Evolutionary conservation across 2,329 filamentous ascomycete species (phyloP), one percentile per base, ranked within the genome.

Genomic region (Trichoderma arundinaceum): DNA sequence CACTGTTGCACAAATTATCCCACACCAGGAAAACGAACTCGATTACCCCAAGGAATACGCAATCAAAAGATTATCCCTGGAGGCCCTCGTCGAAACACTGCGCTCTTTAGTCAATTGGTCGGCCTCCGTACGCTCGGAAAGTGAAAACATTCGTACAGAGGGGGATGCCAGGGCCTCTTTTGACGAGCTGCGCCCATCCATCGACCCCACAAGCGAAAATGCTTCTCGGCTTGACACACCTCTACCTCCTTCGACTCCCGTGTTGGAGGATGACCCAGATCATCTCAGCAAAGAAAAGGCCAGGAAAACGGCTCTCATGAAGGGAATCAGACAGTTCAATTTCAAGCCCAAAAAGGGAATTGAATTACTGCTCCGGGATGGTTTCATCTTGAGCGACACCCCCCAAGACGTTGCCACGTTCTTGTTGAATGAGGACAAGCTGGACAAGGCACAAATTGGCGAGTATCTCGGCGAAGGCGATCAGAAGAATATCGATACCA

Each of bases 311-410:
- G 95, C 95, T 0, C 80, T 98, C 67, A 91, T 89, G 60, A 95
- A 96, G 72, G 94, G 91, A 1, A 90, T 97, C 63, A 88, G 90
- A 57, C 90, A 92, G 68, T 99, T 99, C 84, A 99, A 99, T 76
- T 97, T 94, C 82, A 99, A 99, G 77, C 93, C 96, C 0, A 99
- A 99, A 78, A 88, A 91, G 66, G 96, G 95, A 6, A 87, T 99
- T 74, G 97, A 97, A 75, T 80, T 90, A 15, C 79, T 99, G 17
- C 75, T 98, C 12, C 85, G 91, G 32, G 91, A 96, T 69, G 92
- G 92, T 0, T 97, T 99, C 76, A 97, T 99, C 66, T 79, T 86
- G 1, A 94, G 90, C 64, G 87, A 94, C 61, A 86, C 83, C 7
- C 90, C 95, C 0, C 83, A 90, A 66, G 92, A 97, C 69, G 92